Evolutionary conservation across 2,329 filamentous ascomycete species (phyloP), one percentile per base, ranked within the genome.

Genomic region (Blastomyces parvus): DNA sequence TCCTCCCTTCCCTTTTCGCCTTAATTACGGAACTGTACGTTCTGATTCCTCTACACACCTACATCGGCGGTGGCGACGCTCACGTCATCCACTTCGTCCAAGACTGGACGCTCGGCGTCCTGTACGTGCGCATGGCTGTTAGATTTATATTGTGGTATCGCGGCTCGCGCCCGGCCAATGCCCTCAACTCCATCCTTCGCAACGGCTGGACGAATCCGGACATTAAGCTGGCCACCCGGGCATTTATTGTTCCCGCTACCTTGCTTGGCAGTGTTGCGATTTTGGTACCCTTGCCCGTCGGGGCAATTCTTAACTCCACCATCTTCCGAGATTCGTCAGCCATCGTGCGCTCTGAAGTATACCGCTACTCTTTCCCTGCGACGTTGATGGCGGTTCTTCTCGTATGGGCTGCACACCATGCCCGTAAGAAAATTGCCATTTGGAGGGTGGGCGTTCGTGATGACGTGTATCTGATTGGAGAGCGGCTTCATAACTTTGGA

Each of bases 381-480:
- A 74, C 84, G 2, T 74, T 83, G 27, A 79, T 82, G 2, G 69
- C 83, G 71, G 81, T 82, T 13, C 72, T 87, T n/a, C 71, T 83
- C 9, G 77, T 77, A 33, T 76, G 81, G 62, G 71, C 78, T 0
- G 62, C 70, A 53, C 72, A 74, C 63, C 60, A 77, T 42, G 66
- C 77, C 40, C 67, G 72, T 7, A 77, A 82, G 56, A 83, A 90
- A 61, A 83, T 94, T 60, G 83, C 84, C 57, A 79, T 85, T 25
- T 97, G 93, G 92, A 86, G 89, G 69, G 82, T 86, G 63, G 85
- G 88, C 64, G 91, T 99, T 57, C 82, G 91, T 48, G 95, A 99
- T 74, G 95, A 99, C 76, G 92, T 96, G 0, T 99, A 99, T 74
- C 80, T 99, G 55, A 94, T 97, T 71, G 94, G 94, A 1, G 93